Evolutionary conservation across 2,329 filamentous ascomycete species (phyloP).

Genomic region (Cucurbitaria berberidis): DNA sequence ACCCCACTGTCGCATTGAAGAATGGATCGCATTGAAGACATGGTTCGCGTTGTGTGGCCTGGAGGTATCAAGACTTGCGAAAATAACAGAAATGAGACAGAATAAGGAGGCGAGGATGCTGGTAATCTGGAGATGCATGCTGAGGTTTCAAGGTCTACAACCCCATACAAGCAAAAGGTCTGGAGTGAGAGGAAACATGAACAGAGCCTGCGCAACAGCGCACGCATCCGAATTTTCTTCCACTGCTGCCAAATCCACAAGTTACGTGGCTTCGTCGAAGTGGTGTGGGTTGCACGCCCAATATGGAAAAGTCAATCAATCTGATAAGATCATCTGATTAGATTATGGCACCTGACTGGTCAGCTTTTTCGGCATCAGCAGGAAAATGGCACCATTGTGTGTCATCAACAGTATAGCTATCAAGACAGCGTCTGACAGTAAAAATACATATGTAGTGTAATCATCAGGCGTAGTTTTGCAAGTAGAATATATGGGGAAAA

Average conservation of each 20-base stretch:
- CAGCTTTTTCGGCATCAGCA: too few relatives aligned
- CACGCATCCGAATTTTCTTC: constrained; percentile 14
- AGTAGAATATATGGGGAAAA: too few relatives aligned
- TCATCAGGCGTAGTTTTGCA: too few relatives aligned
- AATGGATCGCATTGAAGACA: constrained; percentile 76
- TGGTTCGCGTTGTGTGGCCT: constrained; percentile 60
- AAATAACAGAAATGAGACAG: constrained; percentile 2
- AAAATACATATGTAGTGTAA: too few relatives aligned
- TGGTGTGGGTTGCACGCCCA: constrained; percentile 1
- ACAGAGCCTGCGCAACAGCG: constrained; percentile 6
- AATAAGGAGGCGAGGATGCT: not conserved
- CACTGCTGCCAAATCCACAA: constrained; percentile 1
- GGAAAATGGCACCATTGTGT: too few relatives aligned
- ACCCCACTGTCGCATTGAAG: constrained; percentile 76
- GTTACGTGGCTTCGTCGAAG: constrained; percentile 9
- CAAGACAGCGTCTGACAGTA: not conserved
- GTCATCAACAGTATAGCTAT: too few relatives aligned
- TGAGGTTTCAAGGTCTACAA: constrained; percentile 2
- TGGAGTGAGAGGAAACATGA: too few relatives aligned
- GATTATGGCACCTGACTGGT: not conserved
- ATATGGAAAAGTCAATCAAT: not conserved
- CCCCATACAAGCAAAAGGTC: too few relatives aligned
- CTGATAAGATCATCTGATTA: constrained; percentile 7
- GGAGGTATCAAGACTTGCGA: constrained; percentile 1
- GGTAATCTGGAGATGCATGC: constrained; percentile 16